Conservation (phyloP, 2,329 filamentous ascomycete genomes). For the Colletotrichum musicola region DNA sequence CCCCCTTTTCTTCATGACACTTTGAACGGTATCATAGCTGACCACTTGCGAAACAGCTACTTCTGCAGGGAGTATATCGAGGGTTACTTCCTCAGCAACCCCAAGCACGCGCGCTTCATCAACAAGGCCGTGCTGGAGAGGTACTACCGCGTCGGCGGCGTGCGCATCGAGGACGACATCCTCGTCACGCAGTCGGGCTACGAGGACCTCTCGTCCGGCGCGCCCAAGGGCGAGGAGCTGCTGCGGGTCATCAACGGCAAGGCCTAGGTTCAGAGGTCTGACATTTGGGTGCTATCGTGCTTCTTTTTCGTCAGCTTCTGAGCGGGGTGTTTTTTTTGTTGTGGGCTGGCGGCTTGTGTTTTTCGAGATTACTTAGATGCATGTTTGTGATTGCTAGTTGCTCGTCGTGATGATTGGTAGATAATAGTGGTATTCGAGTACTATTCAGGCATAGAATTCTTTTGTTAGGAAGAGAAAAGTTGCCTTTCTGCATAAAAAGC, state of each 20-base stretch:
- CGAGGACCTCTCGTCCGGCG: conserved; percentile 82
- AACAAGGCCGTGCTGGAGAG: conserved; percentile 72
- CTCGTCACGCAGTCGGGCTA: conserved; percentile 81
- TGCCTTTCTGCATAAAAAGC: no score
- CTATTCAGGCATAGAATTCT: no score
- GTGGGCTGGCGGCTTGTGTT: no score
- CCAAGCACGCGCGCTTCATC: conserved; percentile 72
- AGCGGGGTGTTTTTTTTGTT: no score
- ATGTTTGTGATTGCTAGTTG: no score
- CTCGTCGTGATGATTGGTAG: no score
- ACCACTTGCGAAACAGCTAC: conserved; percentile 63
- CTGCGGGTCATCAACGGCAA: conserved; percentile 69
- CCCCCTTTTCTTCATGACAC: neutral
- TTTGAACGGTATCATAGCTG: neutral
- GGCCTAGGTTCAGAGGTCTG: no score
- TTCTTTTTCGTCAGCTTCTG: no score
- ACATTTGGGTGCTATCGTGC: no score
- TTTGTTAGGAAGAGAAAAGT: no score
- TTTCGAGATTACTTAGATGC: no score
- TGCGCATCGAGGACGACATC: conserved; percentile 93
- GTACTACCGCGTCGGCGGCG: conserved; percentile 86
- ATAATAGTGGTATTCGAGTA: no score
- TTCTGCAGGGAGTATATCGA: conserved; percentile 81
- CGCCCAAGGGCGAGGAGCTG: conserved; percentile 81
- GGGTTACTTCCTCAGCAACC: conserved; percentile 72